phyloP scores from a whole-genome alignment of 2,329 filamentous ascomycete genomes.

The Colletotrichum gloeosporioides region DNA sequence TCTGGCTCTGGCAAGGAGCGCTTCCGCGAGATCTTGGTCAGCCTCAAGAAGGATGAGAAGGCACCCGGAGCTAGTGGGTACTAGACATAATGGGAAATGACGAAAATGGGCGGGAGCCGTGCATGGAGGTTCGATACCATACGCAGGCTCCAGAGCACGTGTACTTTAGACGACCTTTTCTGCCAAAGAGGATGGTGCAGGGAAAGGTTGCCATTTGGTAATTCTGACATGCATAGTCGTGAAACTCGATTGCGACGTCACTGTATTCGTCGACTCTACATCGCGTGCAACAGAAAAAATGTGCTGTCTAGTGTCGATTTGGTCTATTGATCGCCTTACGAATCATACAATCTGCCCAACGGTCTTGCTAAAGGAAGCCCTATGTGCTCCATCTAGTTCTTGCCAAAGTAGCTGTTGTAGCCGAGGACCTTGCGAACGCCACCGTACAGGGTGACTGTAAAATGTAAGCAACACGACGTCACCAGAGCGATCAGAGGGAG shows the following conservation, averaged over 20 bases:
- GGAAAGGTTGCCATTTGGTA: not conserved
- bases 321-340: slow-evolving; percentile 14
- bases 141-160: not conserved
- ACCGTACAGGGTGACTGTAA: slow-evolving; percentile 68
- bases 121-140: not conserved
- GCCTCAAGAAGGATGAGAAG: slow-evolving; percentile 92
- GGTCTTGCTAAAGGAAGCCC: not conserved
- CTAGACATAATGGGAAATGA: slow-evolving; percentile 35
- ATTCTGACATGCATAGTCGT: slow-evolving; percentile 4
- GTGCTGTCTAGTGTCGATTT: not conserved
- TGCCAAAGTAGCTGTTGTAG: slow-evolving; percentile 79
- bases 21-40: slow-evolving; percentile 89
- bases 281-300: not conserved
- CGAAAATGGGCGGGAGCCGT: not conserved
- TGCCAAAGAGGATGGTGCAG: not conserved
- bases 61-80: slow-evolving; percentile 71
- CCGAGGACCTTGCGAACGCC: slow-evolving; percentile 75
- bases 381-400: slow-evolving; percentile 44
- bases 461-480: slow-evolving; percentile 24
- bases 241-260: not conserved
- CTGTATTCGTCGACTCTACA: not conserved
- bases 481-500: not conserved
- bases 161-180: slow-evolving; percentile 15
- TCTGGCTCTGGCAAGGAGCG: slow-evolving; percentile 93
- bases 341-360: slow-evolving; percentile 11